These are phyloP conservation scores for Coprinellus micaceus DNA, from an alignment of 768 basidiomycete species.

Conservation along the genomic window DNA sequence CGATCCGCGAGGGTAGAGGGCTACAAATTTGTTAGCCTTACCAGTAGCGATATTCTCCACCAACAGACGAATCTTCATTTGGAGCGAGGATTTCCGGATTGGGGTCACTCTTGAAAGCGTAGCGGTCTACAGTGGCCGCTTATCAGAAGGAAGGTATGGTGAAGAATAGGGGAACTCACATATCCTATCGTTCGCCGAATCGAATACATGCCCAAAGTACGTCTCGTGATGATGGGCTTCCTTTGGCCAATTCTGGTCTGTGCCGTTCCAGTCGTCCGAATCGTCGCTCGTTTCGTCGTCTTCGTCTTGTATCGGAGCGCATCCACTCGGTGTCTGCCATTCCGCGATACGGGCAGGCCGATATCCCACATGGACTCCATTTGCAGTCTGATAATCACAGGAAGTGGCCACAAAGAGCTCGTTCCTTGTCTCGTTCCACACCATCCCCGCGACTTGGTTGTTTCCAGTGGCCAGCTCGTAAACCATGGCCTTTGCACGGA, in stretches of 20 bases:
- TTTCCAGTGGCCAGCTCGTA: constrained; percentile 46
- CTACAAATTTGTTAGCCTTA: not conserved
- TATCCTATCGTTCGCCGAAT: constrained; percentile 31
- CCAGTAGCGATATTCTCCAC: not conserved
- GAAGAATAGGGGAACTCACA: constrained; percentile 23
- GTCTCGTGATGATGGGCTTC: constrained; percentile 17
- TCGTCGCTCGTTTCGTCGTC: constrained; percentile 18
- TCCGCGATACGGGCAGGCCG: constrained; percentile 14
- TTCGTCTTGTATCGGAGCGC: constrained; percentile 7
- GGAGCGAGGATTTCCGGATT: constrained; percentile 4
- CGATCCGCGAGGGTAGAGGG: not conserved
- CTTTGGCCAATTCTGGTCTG: constrained; percentile 28
- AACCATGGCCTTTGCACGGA: constrained; percentile 29
- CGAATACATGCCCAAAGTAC: constrained; percentile 33
- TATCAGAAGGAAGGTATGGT: not conserved
- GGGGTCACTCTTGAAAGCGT: constrained; percentile 14
- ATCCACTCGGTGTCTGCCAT: not conserved
- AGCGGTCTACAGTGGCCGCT: constrained; percentile 7
- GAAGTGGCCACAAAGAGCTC: constrained; percentile 33
- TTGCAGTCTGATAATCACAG: constrained; percentile 26
- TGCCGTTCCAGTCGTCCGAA: constrained; percentile 12
- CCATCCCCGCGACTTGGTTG: constrained; percentile 32
- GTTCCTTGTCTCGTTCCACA: constrained; percentile 28
- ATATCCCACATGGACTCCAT: constrained; percentile 14
- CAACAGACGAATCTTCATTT: not conserved